Conservation (phyloP, 1,284 basidiomycete species). For the Cryptococcus floricola region DNA sequence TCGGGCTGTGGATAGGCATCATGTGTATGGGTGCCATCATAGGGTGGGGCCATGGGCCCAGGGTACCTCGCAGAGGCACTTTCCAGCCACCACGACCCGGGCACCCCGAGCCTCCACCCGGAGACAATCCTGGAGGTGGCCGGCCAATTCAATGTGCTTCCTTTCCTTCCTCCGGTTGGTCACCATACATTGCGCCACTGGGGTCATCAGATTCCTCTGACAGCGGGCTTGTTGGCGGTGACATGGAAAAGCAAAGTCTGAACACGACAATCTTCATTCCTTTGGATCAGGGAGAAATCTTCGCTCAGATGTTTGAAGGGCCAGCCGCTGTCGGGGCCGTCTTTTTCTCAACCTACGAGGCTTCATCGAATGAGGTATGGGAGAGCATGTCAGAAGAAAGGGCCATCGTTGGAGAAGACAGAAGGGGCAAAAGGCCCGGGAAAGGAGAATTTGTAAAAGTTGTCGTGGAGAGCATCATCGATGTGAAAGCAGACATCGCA, state of each 20-base stretch:
- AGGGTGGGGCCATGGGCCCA: background rate
- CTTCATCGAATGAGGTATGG: conserved; percentile 7
- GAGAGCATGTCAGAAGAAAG: background rate
- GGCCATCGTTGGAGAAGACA: background rate
- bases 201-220: background rate
- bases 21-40: conserved; percentile 1
- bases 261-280: conserved; percentile 17
- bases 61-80: background rate
- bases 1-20: conserved; percentile 2
- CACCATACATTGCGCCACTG: background rate
- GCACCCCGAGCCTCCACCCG: background rate
- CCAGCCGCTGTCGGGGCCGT: conserved; percentile 12
- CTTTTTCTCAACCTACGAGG: conserved; percentile 7
- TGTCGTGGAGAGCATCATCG: conserved; percentile 14
- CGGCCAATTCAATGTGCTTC: background rate
- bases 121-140: background rate
- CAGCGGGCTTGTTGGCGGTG: background rate
- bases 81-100: background rate
- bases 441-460: conserved; percentile 13
- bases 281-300: conserved; percentile 4
- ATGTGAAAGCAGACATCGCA: conserved; percentile 1
- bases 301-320: conserved; percentile 5
- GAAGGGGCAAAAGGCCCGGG: background rate
- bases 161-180: background rate
- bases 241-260: conserved; percentile 1